A percentile compares a stretch with the other conserved stretches of the same genome.
phyloP scores from a whole-genome alignment of 768 basidiomycete genomes.

The Suillus alpinus region DNA sequence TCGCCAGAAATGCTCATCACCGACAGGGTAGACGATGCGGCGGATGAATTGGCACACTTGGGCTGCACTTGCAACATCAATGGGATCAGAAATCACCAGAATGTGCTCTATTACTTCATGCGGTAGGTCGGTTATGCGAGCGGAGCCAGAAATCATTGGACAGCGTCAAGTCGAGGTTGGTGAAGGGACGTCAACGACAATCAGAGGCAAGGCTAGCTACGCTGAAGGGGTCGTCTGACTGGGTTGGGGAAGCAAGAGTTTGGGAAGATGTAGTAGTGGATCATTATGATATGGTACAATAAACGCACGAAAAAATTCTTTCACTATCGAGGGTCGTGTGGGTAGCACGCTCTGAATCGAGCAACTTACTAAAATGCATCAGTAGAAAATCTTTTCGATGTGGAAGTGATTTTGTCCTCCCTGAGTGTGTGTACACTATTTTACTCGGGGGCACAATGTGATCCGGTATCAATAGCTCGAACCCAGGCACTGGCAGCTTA shows the following conservation, averaged over 20 bases:
- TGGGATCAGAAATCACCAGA: constrained; percentile 55
- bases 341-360: constrained; percentile 7
- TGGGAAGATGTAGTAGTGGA: background rate
- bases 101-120: constrained; percentile 60
- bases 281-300: constrained; percentile 8
- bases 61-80: constrained; percentile 52
- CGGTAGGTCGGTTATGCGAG: constrained; percentile 41
- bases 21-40: constrained; percentile 43
- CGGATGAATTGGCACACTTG: constrained; percentile 47
- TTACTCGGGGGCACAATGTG: background rate
- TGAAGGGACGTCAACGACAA: background rate
- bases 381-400: background rate
- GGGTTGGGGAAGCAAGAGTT: constrained; percentile 3
- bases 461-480: background rate
- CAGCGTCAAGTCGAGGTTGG: background rate
- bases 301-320: constrained; percentile 8
- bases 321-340: constrained; percentile 9
- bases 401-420: background rate
- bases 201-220: background rate
- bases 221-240: background rate
- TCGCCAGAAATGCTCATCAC: constrained; percentile 58
- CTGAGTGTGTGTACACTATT: background rate
- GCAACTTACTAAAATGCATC: background rate
- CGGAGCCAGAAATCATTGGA: background rate
- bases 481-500: background rate